Evolutionary conservation across 129 eudicot species (phyloP).

Genomic region (Flaveria bidentis): DNA sequence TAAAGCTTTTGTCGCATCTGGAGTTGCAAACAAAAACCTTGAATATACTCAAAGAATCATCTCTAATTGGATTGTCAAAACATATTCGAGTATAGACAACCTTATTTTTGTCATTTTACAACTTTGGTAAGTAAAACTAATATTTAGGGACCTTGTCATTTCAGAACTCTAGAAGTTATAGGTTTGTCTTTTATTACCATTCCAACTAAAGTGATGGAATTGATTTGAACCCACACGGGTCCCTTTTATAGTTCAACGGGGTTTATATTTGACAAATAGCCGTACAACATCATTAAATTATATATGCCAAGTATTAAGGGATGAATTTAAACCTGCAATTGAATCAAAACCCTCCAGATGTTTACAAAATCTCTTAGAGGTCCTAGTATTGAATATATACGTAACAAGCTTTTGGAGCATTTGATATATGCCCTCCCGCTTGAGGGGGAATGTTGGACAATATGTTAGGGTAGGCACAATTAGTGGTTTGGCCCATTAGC

Average conservation of each 20-base stretch:
- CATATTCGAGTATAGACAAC: neutral
- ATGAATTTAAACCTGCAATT: neutral
- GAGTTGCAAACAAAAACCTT: neutral
- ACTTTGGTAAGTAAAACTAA: neutral
- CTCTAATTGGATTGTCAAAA: neutral
- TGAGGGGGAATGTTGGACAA: too few relatives aligned
- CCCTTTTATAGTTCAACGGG: neutral
- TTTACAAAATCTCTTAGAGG: too few relatives aligned
- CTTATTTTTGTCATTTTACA: neutral
- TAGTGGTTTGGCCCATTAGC: too few relatives aligned
- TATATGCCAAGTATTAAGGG: neutral
- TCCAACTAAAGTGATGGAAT: neutral
- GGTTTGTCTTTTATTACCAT: neutral
- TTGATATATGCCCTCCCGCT: too few relatives aligned
- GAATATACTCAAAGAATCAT: neutral
- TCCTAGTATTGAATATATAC: too few relatives aligned
- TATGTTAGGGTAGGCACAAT: too few relatives aligned
- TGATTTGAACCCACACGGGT: neutral
- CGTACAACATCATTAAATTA: neutral
- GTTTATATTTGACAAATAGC: neutral
- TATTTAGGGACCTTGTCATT: neutral
- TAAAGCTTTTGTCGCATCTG: neutral
- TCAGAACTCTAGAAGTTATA: neutral
- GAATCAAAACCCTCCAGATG: too few relatives aligned
- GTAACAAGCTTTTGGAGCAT: too few relatives aligned